These are phyloP conservation scores for Lactuca saligna DNA, from an alignment of 129 eudicot genomes.

Conservation along the genomic window DNA sequence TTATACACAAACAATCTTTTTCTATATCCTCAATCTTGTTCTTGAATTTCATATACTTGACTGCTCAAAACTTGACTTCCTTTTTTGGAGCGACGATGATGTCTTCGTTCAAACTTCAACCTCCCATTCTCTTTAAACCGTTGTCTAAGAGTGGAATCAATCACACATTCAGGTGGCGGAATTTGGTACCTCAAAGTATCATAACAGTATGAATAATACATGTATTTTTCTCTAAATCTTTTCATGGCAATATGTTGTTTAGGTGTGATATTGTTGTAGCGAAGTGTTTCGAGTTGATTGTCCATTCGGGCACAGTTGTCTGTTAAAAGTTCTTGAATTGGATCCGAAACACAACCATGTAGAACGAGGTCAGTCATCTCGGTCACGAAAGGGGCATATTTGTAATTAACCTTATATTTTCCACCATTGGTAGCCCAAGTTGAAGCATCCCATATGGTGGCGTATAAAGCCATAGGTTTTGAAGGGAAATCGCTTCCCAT, in stretches of 20 bases:
- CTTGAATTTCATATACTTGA: conserved; percentile 44
- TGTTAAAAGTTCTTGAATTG: conserved; percentile 45
- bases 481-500: conserved; percentile 92
- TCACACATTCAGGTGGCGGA: conserved; percentile 73
- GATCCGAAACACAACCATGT: conserved; percentile 73
- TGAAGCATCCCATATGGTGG: conserved; percentile 98
- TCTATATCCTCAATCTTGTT: conserved; percentile 32
- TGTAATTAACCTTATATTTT: conserved; percentile 73
- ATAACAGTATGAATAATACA: conserved; percentile 89
- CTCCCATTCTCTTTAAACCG: conserved; percentile 68
- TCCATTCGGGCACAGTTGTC: conserved; percentile 31
- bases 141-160: conserved; percentile 49
- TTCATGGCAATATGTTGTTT: conserved; percentile 56
- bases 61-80: conserved; percentile 33
- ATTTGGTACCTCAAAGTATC: conserved; percentile 60
- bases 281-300: conserved; percentile 39
- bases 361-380: conserved; percentile 74
- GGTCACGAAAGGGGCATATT: conserved; percentile 80
- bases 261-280: conserved; percentile 41
- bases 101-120: conserved; percentile 47
- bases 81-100: conserved; percentile 35
- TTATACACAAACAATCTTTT: conserved; percentile 30
- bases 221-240: conserved; percentile 57
- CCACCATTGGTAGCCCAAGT: conserved; percentile 96
- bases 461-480: conserved; percentile 90